These are phyloP conservation scores for Fusarium lateritium DNA, from an alignment of 2,329 filamentous ascomycete genomes.

Conservation along the genomic window DNA sequence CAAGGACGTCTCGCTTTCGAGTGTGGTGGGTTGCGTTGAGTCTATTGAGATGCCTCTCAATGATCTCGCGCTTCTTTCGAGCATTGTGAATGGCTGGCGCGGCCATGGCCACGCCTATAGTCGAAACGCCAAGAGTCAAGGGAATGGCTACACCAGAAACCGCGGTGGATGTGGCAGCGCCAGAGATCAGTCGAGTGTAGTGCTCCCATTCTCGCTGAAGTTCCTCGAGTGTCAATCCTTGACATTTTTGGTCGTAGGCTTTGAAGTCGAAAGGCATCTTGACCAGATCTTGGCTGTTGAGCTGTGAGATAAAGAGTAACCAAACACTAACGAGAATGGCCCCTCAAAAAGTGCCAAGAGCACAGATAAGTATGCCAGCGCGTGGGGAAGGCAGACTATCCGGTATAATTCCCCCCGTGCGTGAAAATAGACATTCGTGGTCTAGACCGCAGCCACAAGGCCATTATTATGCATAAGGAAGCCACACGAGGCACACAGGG, in stretches of 20 bases:
- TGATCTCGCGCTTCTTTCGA: slow-evolving; percentile 59
- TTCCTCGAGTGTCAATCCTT: slow-evolving; percentile 54
- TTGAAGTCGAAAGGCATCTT: slow-evolving; percentile 59
- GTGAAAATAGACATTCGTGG: background rate
- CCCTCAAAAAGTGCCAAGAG: slow-evolving; percentile 8
- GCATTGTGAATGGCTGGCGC: slow-evolving; percentile 60
- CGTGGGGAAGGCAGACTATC: background rate
- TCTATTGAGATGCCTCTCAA: slow-evolving; percentile 56
- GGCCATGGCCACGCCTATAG: slow-evolving; percentile 57
- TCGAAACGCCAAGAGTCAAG: slow-evolving; percentile 57
- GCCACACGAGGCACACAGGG: slow-evolving; percentile 29
- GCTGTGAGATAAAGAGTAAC: background rate
- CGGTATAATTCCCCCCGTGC: background rate
- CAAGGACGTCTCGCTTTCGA: slow-evolving; percentile 59
- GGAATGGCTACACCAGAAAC: slow-evolving; percentile 58
- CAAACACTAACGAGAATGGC: background rate
- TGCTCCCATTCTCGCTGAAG: slow-evolving; percentile 61
- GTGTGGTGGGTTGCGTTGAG: slow-evolving; percentile 55
- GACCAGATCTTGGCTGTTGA: background rate
- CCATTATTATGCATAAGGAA: slow-evolving; percentile 7
- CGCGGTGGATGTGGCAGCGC: slow-evolving; percentile 58
- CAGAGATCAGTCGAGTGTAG: slow-evolving; percentile 59
- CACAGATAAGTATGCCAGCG: background rate
- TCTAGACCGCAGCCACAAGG: background rate
- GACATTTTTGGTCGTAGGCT: slow-evolving; percentile 58